A percentile compares a stretch with the other conserved stretches of the same genome.
These are phyloP conservation scores for Alternaria sp. DNA, from an alignment of 2,329 filamentous ascomycete genomes.

Conservation along the genomic window DNA sequence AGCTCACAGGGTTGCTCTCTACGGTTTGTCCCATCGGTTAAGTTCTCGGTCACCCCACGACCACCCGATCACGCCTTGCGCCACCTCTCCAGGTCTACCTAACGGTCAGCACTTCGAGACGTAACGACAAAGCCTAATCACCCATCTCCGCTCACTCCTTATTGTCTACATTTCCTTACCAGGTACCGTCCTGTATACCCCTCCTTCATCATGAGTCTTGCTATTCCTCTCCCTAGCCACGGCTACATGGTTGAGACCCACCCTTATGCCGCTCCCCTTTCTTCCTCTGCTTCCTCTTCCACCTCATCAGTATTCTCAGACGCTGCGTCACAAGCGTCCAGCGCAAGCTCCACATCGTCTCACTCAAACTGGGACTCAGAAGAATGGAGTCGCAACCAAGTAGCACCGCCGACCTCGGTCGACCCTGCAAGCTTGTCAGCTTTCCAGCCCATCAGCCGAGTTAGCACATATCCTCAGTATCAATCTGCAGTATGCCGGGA, in stretches of 20 bases:
- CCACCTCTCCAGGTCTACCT: conserved; percentile 46
- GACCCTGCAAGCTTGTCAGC: conserved; percentile 34
- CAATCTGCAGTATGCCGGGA: conserved; percentile 51
- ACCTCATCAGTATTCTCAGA: conserved; percentile 81
- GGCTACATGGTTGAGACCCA: conserved; percentile 51
- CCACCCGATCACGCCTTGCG: conserved; percentile 46
- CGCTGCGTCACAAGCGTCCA: conserved; percentile 71
- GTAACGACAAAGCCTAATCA: conserved; percentile 42
- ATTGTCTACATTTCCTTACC: conserved; percentile 31
- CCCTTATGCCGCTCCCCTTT: conserved; percentile 75
- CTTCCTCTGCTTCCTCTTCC: conserved; percentile 78
- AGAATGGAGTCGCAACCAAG: conserved; percentile 44
- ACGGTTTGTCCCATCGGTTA: conserved; percentile 53
- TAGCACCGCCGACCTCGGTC: conserved; percentile 29
- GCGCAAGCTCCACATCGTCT: conserved; percentile 68
- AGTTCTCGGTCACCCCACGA: conserved; percentile 52
- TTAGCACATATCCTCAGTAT: conserved; percentile 49
- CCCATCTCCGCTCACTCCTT: conserved; percentile 45
- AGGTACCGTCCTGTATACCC: conserved; percentile 30
- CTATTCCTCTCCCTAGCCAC: conserved; percentile 45
- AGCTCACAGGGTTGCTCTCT: conserved; percentile 43
- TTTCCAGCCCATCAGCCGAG: conserved; percentile 45
- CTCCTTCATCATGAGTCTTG: conserved; percentile 50
- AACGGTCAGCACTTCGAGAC: conserved; percentile 48
- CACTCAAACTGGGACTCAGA: conserved; percentile 61